Conservation (phyloP, 2,329 filamentous ascomycete genomes). For the Penicillium sp. region DNA sequence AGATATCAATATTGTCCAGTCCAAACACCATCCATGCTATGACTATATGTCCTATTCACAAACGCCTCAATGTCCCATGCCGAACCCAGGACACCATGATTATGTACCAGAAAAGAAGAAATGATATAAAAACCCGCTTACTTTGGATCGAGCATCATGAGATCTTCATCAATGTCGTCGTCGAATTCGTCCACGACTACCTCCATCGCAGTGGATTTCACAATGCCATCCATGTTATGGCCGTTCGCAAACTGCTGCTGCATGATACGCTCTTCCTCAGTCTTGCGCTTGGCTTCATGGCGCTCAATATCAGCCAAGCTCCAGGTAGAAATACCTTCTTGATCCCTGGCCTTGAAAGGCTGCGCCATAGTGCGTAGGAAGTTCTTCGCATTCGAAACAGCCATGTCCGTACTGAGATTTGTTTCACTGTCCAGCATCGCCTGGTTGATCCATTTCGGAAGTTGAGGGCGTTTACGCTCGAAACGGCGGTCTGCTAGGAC, state of each 20-base stretch:
- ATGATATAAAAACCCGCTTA: slow-evolving; percentile 15
- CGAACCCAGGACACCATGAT: slow-evolving; percentile 1
- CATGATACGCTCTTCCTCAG: slow-evolving; percentile 66
- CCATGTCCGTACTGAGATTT: slow-evolving; percentile 94
- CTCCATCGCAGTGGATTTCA: slow-evolving; percentile 20
- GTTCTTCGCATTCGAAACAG: slow-evolving; percentile 80
- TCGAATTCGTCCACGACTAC: slow-evolving; percentile 39
- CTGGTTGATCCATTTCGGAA: slow-evolving; percentile 96
- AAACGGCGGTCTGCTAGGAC: slow-evolving; percentile 92
- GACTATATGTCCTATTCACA: slow-evolving; percentile 16
- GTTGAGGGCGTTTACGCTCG: slow-evolving; percentile 82
- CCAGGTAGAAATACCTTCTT: slow-evolving; percentile 94
- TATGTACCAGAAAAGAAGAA: slow-evolving; percentile 10
- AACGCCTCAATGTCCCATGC: slow-evolving; percentile 15
- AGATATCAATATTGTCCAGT: slow-evolving; percentile 8
- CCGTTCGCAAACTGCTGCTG: slow-evolving; percentile 49
- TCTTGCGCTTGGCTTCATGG: slow-evolving; percentile 68
- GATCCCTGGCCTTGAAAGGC: slow-evolving; percentile 77
- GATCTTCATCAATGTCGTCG: slow-evolving; percentile 45
- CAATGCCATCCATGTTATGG: slow-evolving; percentile 23
- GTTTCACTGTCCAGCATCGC: slow-evolving; percentile 80
- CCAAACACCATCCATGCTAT: slow-evolving; percentile 22
- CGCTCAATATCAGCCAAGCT: slow-evolving; percentile 73
- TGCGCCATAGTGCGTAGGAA: slow-evolving; percentile 92
- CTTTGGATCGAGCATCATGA: slow-evolving; percentile 42